Evolutionary conservation across 2,329 filamentous ascomycete species (phyloP).

Genomic region (Peltaster fructicola): DNA sequence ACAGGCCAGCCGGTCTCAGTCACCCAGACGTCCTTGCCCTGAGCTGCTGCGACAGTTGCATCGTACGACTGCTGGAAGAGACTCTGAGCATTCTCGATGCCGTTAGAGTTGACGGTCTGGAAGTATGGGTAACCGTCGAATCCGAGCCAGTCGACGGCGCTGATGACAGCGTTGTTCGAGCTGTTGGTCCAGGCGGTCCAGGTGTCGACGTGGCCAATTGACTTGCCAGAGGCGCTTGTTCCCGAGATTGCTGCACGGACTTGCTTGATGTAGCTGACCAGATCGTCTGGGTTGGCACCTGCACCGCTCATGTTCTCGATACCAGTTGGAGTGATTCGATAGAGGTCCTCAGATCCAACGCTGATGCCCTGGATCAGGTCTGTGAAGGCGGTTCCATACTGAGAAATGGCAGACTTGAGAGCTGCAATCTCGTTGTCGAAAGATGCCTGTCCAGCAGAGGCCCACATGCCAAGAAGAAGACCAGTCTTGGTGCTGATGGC

Average conservation of each 20-base stretch:
- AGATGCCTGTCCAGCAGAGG: constrained; percentile 22
- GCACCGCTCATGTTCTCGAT: constrained; percentile 42
- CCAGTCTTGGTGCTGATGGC: constrained; percentile 65
- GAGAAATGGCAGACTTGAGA: constrained; percentile 47
- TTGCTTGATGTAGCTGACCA: constrained; percentile 54
- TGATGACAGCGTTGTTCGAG: constrained; percentile 52
- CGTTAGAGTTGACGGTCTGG: constrained; percentile 50
- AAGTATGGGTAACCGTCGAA: constrained; percentile 77
- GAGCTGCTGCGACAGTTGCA: constrained; percentile 39
- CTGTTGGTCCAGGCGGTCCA: constrained; percentile 58
- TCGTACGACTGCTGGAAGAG: constrained; percentile 53
- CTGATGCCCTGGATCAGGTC: constrained; percentile 55
- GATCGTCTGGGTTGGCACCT: constrained; percentile 42
- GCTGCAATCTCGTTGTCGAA: constrained; percentile 61
- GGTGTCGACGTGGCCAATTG: constrained; percentile 75
- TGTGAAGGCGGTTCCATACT: constrained; percentile 49
- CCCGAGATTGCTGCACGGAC: constrained; percentile 46
- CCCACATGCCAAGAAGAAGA: constrained; percentile 72
- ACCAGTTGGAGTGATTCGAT: constrained; percentile 50
- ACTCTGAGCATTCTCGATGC: constrained; percentile 42
- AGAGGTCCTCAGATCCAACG: constrained; percentile 64
- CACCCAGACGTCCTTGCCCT: constrained; percentile 61
- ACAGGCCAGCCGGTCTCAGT: constrained; percentile 84
- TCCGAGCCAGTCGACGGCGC: constrained; percentile 60
- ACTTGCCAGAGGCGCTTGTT: constrained; percentile 34